Evolutionary conservation across 2,329 filamentous ascomycete genomes (phyloP).

Genomic region (Paracorniculantispora psalliotae): DNA sequence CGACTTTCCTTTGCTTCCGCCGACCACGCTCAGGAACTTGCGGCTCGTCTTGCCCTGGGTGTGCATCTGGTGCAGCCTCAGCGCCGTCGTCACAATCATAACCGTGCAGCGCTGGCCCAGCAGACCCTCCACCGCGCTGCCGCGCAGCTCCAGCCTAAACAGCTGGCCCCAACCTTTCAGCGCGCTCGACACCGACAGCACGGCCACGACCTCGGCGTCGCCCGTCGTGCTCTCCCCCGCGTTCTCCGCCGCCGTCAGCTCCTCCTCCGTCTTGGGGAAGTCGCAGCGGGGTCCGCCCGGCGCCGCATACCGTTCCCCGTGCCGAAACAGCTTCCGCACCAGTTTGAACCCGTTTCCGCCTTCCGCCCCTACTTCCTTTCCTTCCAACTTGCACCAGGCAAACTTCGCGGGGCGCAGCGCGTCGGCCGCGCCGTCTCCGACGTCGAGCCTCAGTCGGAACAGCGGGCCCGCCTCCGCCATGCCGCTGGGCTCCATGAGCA

Average conservation of each 20-base stretch:
- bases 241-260: neutral
- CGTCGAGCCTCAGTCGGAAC: neutral
- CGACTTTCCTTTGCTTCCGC: no score
- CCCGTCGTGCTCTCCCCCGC: neutral
- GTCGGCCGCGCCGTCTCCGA: neutral
- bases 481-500: neutral
- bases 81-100: neutral
- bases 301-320: neutral
- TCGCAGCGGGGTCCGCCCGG: neutral
- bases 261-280: neutral
- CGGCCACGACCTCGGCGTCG: neutral
- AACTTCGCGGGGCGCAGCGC: neutral
- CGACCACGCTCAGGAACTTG: neutral
- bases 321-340: neutral
- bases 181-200: neutral
- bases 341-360: neutral
- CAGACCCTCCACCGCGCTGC: neutral
- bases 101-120: neutral
- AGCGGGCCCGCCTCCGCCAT: neutral
- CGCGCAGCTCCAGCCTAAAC: neutral
- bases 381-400: neutral
- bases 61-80: neutral
- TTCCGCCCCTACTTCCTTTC: no score
- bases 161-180: neutral
- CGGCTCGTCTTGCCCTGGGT: neutral